A percentile compares a stretch with the other conserved stretches of the same genome.
Evolutionary conservation across 768 basidiomycete species (phyloP).

Genomic region (Suillus decipiens): DNA sequence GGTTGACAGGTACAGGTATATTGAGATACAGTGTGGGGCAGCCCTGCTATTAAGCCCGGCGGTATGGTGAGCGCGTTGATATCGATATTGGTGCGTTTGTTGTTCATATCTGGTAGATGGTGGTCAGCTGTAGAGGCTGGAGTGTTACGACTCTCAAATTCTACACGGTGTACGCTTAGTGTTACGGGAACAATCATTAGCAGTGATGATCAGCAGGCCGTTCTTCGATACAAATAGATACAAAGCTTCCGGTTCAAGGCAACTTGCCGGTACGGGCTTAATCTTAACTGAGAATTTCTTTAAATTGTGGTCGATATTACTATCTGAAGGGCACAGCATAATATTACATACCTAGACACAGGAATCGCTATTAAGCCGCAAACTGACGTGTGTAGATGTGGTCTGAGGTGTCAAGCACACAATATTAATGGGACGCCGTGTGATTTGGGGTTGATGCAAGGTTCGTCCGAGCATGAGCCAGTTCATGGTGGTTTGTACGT

Average conservation of each 20-base stretch:
- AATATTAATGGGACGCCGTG: not conserved
- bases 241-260: not conserved
- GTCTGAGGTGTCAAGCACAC: not conserved
- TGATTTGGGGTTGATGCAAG: not conserved
- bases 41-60: not conserved
- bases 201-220: not conserved
- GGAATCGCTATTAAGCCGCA: not conserved
- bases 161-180: not conserved
- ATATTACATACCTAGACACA: not conserved
- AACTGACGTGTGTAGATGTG: not conserved
- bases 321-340: not conserved
- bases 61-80: not conserved
- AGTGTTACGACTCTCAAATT: not conserved
- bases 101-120: not conserved
- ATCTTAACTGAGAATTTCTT: not conserved
- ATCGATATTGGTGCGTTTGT: not conserved
- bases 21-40: not conserved
- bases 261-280: not conserved
- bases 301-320: not conserved
- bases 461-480: not conserved
- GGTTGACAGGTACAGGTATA: not conserved
- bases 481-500: not conserved
- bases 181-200: not conserved
- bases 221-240: not conserved
- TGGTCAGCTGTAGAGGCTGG: not conserved